These are phyloP conservation scores for Fusarium abutilonis DNA, from an alignment of 2,329 filamentous ascomycete genomes.

Conservation along the genomic window DNA sequence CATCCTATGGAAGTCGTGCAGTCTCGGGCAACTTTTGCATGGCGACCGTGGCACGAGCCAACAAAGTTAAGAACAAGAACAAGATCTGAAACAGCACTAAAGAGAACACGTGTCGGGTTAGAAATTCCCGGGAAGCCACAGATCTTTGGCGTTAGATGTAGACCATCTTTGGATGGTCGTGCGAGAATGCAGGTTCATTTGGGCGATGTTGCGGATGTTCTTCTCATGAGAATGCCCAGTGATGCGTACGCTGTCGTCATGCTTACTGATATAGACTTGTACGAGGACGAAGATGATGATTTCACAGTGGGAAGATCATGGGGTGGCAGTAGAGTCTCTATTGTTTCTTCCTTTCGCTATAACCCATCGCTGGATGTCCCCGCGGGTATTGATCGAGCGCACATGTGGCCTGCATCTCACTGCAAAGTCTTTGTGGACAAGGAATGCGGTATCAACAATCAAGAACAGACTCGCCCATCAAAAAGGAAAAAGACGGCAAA, in stretches of 20 bases:
- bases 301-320: conserved; percentile 75
- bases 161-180: conserved; percentile 57
- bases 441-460: conserved; percentile 42
- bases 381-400: conserved; percentile 54
- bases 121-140: conserved; percentile 43
- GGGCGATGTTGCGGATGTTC: conserved; percentile 67
- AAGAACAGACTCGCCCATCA: neutral
- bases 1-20: conserved; percentile 61
- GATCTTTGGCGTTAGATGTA: conserved; percentile 61
- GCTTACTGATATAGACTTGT: conserved; percentile 69
- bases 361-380: conserved; percentile 60
- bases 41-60: conserved; percentile 58
- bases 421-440: conserved; percentile 62
- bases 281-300: conserved; percentile 69
- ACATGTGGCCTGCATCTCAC: conserved; percentile 73
- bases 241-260: conserved; percentile 69
- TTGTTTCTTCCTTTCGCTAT: conserved; percentile 71
- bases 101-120: conserved; percentile 58
- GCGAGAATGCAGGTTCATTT: conserved; percentile 67
- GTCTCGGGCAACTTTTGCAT: conserved; percentile 54
- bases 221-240: conserved; percentile 61
- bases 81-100: neutral
- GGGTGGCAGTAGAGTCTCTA: conserved; percentile 68
- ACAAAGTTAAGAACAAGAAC: conserved; percentile 20
- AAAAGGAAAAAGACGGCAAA: conserved; percentile 8